Evolutionary conservation across 345 rosid genomes (phyloP), one percentile per base, ranked within the genome.

Genomic region (Ailanthus altissimus): DNA sequence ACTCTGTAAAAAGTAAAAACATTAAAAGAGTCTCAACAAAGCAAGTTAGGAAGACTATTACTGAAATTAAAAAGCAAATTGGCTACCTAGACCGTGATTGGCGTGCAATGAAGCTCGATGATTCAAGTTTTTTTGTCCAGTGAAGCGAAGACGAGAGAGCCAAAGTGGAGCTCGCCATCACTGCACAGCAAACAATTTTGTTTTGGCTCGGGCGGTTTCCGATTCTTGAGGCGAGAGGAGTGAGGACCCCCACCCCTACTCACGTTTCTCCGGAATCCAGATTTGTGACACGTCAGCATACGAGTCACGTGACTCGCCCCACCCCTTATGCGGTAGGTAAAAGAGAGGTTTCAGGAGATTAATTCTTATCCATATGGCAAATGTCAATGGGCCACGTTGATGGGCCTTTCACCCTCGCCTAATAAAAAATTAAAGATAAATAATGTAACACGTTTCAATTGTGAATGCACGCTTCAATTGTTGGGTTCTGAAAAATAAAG

Each of bases 1-100:
- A 77, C 80, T 42, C 92, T 91, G 83, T 25, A 54, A 62, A 67
- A 16, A 42, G 49, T 46, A 10, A 1, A 2, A 10, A 61, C 8
- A 11, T 28, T n/a, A 58, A 75, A 36, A 18, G 15, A 20, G 14
- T 6, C 11, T 66, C 36, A 13, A 26, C 61, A 9, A 26, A 18
- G 57, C 59, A 2, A 69, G 3, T 20, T 13, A 45, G 76, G 3
- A 43, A 61, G 49, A 12, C 9, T 14, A 75, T 1, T 10, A 40
- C 2, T 53, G 16, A 32, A 23, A n/a, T 66, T 51, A 16, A 57
- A 8, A 5, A 57, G 10, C 23, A 71, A 54, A 58, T n/a, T 40
- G 15, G 46, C 65, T 78, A 74, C 89, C 76, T 62, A 70, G 67
- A 67, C 60, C 63, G 59, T 32, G 83, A 32, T 54, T 72, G 68